Evolutionary conservation across 2,329 filamentous ascomycete genomes (phyloP), one percentile per base, ranked within the genome.

Genomic region (Zymoseptoria passerinii): DNA sequence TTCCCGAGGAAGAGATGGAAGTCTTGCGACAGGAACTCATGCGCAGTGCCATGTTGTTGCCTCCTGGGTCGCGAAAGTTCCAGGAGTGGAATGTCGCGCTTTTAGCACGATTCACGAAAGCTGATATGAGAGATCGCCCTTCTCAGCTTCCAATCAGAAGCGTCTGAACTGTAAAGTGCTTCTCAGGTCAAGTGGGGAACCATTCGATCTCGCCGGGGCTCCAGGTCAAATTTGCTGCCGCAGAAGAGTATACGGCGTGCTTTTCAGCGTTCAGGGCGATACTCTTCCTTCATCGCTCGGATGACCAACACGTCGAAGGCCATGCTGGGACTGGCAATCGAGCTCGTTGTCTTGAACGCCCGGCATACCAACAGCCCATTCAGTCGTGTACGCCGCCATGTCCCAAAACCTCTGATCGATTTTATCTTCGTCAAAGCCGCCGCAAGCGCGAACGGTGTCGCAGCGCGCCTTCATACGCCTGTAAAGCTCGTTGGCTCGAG

Each of bases 1-100:
- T 71, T 13, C 59, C 60, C n/a, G 27, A 50, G 0, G 55, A 56
- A 3, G 67, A 70, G 48, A 57, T 65, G 53, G 28, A 58, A 69
- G 73, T 70, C 8, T 72, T 90, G 27, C 68, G 74, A 9, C 67
- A 67, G 7, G 84, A 68, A 60, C 52, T 71, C 58, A 52, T 66
- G 49, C 23, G 67, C 48, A 61, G 70, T 58, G 59, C 58, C 18
- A 27, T 8, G 49, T 61, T 70, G 56, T 64, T 70, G 35, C 65
- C 69, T 40, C 62, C 57, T 13, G 56, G 59, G 50, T 63, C 61
- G 28, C 58, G 56, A 16, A 64, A 55, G 19, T 66, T 66, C 50
- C 64, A 64, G 40, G 19, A 57, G 5, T 66, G 64, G 64, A 56
- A 60, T n/a, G 64, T 66, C n/a, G 61, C 62, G 28, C 55, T 66